Base-by-base conservation (phyloP, 805 yeast genomes). In the Yamadazyma scolyti region DNA sequence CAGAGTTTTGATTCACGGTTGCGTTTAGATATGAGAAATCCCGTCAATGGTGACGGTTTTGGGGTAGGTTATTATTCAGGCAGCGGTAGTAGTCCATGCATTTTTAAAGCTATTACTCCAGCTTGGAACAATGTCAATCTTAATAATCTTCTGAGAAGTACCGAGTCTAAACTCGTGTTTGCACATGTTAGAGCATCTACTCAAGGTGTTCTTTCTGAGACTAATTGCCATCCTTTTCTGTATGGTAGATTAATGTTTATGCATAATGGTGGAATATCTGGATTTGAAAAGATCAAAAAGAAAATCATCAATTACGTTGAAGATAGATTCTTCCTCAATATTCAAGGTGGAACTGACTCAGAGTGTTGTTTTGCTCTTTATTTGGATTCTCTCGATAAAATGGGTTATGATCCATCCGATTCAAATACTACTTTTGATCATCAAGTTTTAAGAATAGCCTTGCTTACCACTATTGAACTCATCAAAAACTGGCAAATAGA, bases 161-260 rank as follows among this genome's bases (percentile, higher is more conserved):
- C 98, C 2, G 78, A 83, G 51, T 81, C 95, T 1, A 68, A 71
- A 30, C 61, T 89, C 29, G 86, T 90, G 2, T 93, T 93, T 65
- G 98, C 95, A 2, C 98, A 93, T 56, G 97, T 93, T 2, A 60
- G 98, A 39, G 97, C 98, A 0, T 84, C 95, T 0, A 93, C 98
- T 0, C 86, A 94, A 41, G 98, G 98, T 27, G 94, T 85, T 1
- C 61, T 93, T 16, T 74, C 95, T 8, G 98, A 93, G 53, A 90
- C 97, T 0, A 93, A 93, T 57, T 93, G 98, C 58, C 98, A 93
- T 55, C 98, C 98, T 0, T 93, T 93, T 58, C 78, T 83, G 3
- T 88, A 77, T 53, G 90, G 89, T 40, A 78, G 78, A 30, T 63
- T 90, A 28, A 83, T 90, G 82, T 93, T 93, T 54, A 93, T 93